Percentiles rank a stretch among this genome's conserved stretches.
These are phyloP conservation scores for Vanrija sp. DNA, from an alignment of 1,284 basidiomycete species.

Conservation along the genomic window DNA sequence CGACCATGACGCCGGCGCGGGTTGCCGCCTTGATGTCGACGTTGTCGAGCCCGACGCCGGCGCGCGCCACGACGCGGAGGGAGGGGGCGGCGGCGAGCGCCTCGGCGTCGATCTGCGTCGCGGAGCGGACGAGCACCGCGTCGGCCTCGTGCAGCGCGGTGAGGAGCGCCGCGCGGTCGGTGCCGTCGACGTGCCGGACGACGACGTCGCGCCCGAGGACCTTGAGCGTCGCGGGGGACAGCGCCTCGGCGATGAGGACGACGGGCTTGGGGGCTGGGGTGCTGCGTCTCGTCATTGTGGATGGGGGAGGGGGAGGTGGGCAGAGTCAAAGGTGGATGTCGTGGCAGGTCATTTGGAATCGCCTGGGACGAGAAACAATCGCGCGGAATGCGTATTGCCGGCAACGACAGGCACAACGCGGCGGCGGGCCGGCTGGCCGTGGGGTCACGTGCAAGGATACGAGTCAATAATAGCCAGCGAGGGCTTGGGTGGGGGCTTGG, in stretches of 20 bases:
- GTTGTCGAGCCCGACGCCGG: conserved; percentile 14
- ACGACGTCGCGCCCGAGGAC: conserved; percentile 3
- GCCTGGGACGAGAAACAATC: no score
- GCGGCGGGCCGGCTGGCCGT: no score
- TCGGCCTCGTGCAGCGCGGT: background rate
- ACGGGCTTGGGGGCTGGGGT: background rate
- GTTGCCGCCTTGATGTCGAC: conserved; percentile 12
- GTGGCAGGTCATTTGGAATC: no score
- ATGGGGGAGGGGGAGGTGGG: no score
- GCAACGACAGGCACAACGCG: no score
- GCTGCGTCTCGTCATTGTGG: no score
- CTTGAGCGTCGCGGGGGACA: conserved; percentile 1
- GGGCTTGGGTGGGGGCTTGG: no score
- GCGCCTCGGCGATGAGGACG: conserved; percentile 8
- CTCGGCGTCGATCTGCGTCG: conserved; percentile 7
- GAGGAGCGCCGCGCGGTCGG: conserved; percentile 4
- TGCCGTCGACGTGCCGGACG: conserved; percentile 7
- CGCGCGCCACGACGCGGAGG: conserved; percentile 11
- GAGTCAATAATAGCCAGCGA: no score
- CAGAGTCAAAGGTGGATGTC: no score
- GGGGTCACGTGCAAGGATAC: no score
- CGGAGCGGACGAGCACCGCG: conserved; percentile 4
- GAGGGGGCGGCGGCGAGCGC: background rate
- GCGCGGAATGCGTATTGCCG: no score
- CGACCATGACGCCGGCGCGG: conserved; percentile 9